Conservation (phyloP, 2,329 filamentous ascomycete genomes). For the Sclerotinia borealis region DNA sequence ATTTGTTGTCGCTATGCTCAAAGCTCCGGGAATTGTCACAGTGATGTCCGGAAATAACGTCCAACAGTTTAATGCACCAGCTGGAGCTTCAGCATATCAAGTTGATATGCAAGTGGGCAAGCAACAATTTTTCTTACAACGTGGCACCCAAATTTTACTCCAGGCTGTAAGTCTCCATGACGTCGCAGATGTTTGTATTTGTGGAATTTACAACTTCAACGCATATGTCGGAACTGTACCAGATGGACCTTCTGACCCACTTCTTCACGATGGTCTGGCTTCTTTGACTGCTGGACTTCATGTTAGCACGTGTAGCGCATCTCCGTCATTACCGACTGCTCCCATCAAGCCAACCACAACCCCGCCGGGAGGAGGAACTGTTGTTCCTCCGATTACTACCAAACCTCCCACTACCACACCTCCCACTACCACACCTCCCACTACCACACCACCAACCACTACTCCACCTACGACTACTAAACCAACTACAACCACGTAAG, state of each 20-base stretch:
- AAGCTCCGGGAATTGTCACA: conserved; percentile 24
- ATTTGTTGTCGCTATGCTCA: conserved; percentile 29
- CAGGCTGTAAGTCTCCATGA: conserved; percentile 19
- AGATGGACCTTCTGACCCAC: conserved; percentile 21
- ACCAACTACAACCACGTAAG: conserved; percentile 6
- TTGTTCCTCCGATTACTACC: conserved; percentile 10
- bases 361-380: conserved; percentile 8
- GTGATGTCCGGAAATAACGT: conserved; percentile 28
- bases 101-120: conserved; percentile 20
- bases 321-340: conserved; percentile 32
- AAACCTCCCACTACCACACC: conserved; percentile 14
- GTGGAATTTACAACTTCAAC: conserved; percentile 26
- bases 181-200: conserved; percentile 19
- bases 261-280: conserved; percentile 26
- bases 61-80: conserved; percentile 19
- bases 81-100: conserved; percentile 20
- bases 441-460: neutral
- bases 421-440: conserved; percentile 11
- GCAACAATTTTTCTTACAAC: conserved; percentile 20
- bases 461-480: conserved; percentile 6
- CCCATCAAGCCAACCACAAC: conserved; percentile 18
- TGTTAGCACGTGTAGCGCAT: conserved; percentile 30
- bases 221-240: conserved; percentile 25
- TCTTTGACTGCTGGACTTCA: conserved; percentile 31
- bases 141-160: conserved; percentile 14